Base-by-base conservation (phyloP, 2,329 filamentous ascomycete genomes). In the Tolypocladium paradoxum region DNA sequence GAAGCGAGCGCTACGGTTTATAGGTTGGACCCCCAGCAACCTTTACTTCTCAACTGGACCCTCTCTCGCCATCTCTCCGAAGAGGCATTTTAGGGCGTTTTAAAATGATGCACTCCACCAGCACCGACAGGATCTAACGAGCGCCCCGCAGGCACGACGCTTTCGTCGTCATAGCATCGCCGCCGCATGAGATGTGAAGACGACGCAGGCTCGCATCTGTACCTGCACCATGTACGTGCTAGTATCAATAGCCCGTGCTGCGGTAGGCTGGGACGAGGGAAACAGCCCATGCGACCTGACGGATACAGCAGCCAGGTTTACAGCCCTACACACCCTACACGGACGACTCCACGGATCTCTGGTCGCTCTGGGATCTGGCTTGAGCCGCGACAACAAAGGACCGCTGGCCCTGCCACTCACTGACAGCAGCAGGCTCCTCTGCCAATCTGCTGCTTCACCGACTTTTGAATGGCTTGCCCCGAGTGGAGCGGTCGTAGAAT, bases 401-500 rank as follows among this genome's bases (percentile, higher is more conserved):
- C 40, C 16, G 40, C 16, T 5, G 24, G 6, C 24, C 16, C 24
- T 45, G 24, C 7, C 24, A 29, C 43, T 7, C 24, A 29, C 43
- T 14, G 40, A 29, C 24, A 18, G 5, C 36, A 20, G n/a, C 37
- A 51, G 16, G n/a, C 31, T 24, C 31, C 11, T 11, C 20, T 46
- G 43, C 35, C 50, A 35, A 4, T 29, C 40, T 20, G 40, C 38
- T 34, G 31, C 61, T 62, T 65, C 64, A 65, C 64, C 64, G 64
- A 65, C 64, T 65, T 65, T 65, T 64, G 55, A 56, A 49, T 51
- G 56, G 52, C 49, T 58, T 57, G 51, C 57, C 57, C 49, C 53
- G 53, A 57, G 62, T 64, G 62, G 61, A 57, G 56, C 57, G 53
- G 55, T 49, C 53, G 56, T 62, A 59, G 56, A 50, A 29, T 50